A percentile compares a stretch with the other conserved stretches of the same genome.
Conservation (phyloP, 1,284 basidiomycete species). For the Cronartium quercuum region DNA sequence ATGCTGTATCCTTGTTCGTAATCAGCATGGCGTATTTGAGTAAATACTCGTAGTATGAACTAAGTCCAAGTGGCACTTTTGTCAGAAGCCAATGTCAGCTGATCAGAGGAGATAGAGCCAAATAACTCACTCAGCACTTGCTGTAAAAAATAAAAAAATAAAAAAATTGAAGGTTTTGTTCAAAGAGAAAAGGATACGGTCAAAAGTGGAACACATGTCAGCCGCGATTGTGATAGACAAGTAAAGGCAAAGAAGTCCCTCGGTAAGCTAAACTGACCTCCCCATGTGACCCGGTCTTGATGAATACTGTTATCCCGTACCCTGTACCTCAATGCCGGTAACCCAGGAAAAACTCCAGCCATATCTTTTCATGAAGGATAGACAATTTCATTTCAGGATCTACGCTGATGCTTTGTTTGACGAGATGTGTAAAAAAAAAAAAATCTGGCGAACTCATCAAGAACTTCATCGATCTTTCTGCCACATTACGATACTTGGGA, state of each 20-base stretch:
- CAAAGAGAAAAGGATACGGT: too few relatives aligned
- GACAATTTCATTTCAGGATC: not conserved
- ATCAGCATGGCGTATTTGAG: slow-evolving; percentile 37
- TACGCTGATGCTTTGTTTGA: too few relatives aligned
- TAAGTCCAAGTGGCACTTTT: too few relatives aligned
- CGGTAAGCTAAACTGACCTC: slow-evolving; percentile 10
- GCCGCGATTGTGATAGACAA: too few relatives aligned
- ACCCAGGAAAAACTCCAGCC: slow-evolving; percentile 2
- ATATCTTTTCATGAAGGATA: too few relatives aligned
- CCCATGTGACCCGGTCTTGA: slow-evolving; percentile 23
- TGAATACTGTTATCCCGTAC: slow-evolving; percentile 20
- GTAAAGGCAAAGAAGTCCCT: too few relatives aligned
- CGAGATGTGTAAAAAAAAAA: too few relatives aligned
- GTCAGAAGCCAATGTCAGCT: too few relatives aligned
- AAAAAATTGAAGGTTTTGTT: too few relatives aligned
- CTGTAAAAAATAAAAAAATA: not conserved
- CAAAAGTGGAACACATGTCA: too few relatives aligned
- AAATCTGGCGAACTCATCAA: slow-evolving; percentile 14
- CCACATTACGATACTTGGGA: slow-evolving; percentile 22
- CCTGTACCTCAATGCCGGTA: slow-evolving; percentile 22
- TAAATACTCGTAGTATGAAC: slow-evolving; percentile 36
- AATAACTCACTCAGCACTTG: slow-evolving; percentile 22
- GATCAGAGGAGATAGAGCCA: not conserved
- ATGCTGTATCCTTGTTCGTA: slow-evolving; percentile 11
- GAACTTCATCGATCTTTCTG: slow-evolving; percentile 6